phyloP scores from a whole-genome alignment of 108 stramenopile species.

The Cyclotella choctawhatcheeana region DNA sequence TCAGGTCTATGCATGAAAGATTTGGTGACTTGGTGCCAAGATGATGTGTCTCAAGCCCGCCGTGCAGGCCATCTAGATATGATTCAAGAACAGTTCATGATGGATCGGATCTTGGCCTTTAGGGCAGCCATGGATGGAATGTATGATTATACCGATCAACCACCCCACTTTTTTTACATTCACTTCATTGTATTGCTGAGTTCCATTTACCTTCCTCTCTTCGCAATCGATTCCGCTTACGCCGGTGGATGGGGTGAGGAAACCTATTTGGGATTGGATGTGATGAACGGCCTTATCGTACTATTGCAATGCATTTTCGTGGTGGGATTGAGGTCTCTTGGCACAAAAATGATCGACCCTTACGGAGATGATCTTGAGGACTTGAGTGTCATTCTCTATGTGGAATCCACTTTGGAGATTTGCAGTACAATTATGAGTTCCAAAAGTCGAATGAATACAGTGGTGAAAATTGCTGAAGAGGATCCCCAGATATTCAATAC shows the following conservation, averaged over 20 bases:
- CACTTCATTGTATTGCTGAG: constrained; percentile 55
- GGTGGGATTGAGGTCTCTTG: constrained; percentile 45
- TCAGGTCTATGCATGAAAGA: constrained; percentile 34
- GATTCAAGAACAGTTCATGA: constrained; percentile 1
- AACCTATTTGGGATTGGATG: constrained; percentile 67
- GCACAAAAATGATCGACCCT: constrained; percentile 49
- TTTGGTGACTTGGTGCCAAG: constrained; percentile 23
- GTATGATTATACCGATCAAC: constrained; percentile 50
- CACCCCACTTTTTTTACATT: constrained; percentile 60
- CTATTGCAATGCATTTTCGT: constrained; percentile 47
- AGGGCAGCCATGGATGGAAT: constrained; percentile 31
- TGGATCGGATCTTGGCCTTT: constrained; percentile 22
- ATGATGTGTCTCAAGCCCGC: constrained; percentile 20
- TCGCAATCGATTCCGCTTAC: constrained; percentile 41
- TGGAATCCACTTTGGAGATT: constrained; percentile 30
- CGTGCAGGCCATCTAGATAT: constrained; percentile 23
- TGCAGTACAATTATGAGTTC: constrained; percentile 27
- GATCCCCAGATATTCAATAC: background rate
- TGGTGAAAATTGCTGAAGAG: background rate
- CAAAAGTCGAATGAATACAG: too few species aligned
- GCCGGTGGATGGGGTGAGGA: constrained; percentile 33
- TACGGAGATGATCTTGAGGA: constrained; percentile 55
- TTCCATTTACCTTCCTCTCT: constrained; percentile 53
- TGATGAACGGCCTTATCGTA: constrained; percentile 48
- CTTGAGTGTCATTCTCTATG: constrained; percentile 53